Base-by-base conservation (phyloP, 148 eudicot genomes). In the Rhododendron vialii region DNA sequence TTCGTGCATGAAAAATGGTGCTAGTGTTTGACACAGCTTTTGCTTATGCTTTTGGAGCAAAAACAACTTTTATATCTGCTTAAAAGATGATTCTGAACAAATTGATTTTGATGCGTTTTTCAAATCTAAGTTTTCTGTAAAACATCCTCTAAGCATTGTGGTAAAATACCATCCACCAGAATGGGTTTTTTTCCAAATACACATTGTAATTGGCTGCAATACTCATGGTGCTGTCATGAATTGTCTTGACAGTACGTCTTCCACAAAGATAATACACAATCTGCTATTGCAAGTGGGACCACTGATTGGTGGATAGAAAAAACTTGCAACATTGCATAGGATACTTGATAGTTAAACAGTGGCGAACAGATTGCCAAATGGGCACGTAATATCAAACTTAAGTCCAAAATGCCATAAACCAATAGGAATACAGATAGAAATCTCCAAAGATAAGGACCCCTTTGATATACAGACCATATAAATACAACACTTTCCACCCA, bases 351-450 rank as follows among this genome's bases (percentile, higher is more conserved):
- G 5, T 12, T 12, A 50, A 50, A 50, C 3, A 57, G 84, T 82
- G 84, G 84, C 36, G 26, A 2, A 57, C 45, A 57, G 84, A 57
- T 82, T 82, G 71, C 71, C 84, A 24, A 63, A 50, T 63, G 75
- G 84, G 71, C 75, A 24, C 63, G 35, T 9, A 41, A 11, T 61
- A 13, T 57, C 84, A 82, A 59, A 12, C n/a, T 55, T 2, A 59
- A 59, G 0, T 59, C 48, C 69, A 17, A 33, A 81, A 81, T 81
- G 45, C 24, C 41, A 53, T 53, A 63, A 30, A 53, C 83, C 69
- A 81, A 81, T 55, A 81, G 38, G 69, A 81, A 30, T 17, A 7
- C 4, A 81, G 83, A 81, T 33, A 33, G 5, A 53, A 22, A 55
- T 81, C 5, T 81, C 47, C 24, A 53, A 30, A 33, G 83, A 81